phyloP scores from a whole-genome alignment of 1,284 basidiomycete genomes.

The Polyporus tsugae region DNA sequence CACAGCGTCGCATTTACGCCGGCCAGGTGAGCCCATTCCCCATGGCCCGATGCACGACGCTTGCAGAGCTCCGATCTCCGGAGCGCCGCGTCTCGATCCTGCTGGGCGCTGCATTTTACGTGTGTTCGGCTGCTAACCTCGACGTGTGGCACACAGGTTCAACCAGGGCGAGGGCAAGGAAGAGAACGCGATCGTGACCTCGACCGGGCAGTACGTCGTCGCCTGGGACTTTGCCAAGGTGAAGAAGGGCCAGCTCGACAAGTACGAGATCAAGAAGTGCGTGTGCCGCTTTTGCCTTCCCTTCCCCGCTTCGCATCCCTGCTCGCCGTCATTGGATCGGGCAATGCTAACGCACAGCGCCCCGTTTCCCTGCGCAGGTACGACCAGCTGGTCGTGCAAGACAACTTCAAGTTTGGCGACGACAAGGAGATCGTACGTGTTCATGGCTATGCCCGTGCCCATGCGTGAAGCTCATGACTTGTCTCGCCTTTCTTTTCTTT shows the following conservation, averaged over 20 bases:
- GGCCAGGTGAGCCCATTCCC: conserved; percentile 67
- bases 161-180: conserved; percentile 88
- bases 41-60: neutral
- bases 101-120: conserved; percentile 5
- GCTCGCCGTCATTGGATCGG: conserved; percentile 11
- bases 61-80: neutral
- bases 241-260: conserved; percentile 90
- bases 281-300: conserved; percentile 29
- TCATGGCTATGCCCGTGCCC: neutral
- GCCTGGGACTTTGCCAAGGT: conserved; percentile 97
- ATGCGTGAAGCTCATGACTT: conserved; percentile 1
- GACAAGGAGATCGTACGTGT: conserved; percentile 89
- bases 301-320: conserved; percentile 20
- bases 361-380: conserved; percentile 57
- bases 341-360: conserved; percentile 18
- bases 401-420: conserved; percentile 95
- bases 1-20: conserved; percentile 90
- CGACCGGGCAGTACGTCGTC: conserved; percentile 94
- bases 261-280: conserved; percentile 93
- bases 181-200: conserved; percentile 97
- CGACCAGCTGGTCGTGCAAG: conserved; percentile 93
- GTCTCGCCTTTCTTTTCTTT: neutral
- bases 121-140: neutral
- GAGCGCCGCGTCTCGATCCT: neutral
- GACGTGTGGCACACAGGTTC: conserved; percentile 66